These are phyloP conservation scores for Coniferiporia sulphurascens DNA, from an alignment of 1,284 basidiomycete species.

Conservation along the genomic window DNA sequence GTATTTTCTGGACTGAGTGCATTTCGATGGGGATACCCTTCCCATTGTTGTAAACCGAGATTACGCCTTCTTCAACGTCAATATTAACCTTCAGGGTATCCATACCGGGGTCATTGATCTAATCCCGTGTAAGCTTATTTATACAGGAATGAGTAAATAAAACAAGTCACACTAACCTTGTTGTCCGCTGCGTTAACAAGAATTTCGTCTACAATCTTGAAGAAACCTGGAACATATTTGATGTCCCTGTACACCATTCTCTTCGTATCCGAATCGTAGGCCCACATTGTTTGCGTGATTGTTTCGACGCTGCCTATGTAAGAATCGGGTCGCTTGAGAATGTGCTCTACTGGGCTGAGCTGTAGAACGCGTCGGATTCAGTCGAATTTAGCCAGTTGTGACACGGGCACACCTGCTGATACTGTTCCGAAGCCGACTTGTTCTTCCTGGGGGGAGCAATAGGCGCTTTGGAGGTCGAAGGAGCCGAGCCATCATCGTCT, in stretches of 20 bases:
- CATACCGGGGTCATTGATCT: conserved; percentile 91
- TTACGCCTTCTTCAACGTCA: conserved; percentile 78
- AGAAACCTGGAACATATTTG: conserved; percentile 95
- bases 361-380: conserved; percentile 30
- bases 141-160: not conserved
- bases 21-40: conserved; percentile 96
- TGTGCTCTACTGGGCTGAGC: conserved; percentile 96
- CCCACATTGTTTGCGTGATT: conserved; percentile 86
- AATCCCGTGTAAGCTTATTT: not conserved
- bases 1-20: conserved; percentile 89
- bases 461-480: conserved; percentile 31
- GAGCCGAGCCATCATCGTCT: conserved; percentile 40
- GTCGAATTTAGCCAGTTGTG: not conserved
- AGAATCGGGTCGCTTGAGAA: conserved; percentile 94
- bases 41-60: conserved; percentile 96
- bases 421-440: conserved; percentile 90
- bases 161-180: conserved; percentile 57
- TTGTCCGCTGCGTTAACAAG: conserved; percentile 99
- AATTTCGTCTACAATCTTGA: conserved; percentile 99
- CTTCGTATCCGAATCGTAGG: conserved; percentile 76
- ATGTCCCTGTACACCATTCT: conserved; percentile 80
- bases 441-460: conserved; percentile 44
- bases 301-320: conserved; percentile 96
- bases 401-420: conserved; percentile 69
- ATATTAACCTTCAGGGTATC: conserved; percentile 86